Percentiles rank a stretch among this genome's conserved stretches.
These are phyloP conservation scores for Penicillium salamii DNA, from an alignment of 495 filamentous ascomycete genomes.

Conservation along the genomic window DNA sequence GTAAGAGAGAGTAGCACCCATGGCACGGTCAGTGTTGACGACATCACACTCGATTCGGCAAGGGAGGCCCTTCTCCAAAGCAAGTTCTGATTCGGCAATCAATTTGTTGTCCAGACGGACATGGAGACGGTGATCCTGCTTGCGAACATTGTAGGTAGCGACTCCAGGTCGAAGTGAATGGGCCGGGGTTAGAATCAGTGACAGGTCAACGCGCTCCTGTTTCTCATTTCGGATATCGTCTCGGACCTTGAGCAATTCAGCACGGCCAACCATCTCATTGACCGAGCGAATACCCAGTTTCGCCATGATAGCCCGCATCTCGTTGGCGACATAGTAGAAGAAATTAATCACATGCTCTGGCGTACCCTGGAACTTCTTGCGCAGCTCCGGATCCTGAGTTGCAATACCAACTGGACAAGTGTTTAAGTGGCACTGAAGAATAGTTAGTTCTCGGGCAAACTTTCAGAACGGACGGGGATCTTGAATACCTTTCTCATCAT, in stretches of 20 bases:
- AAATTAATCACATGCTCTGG: conserved; percentile 99
- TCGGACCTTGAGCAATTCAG: conserved; percentile 80
- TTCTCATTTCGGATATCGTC: conserved; percentile 88
- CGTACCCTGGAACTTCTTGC: conserved; percentile 91
- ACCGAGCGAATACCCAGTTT: conserved; percentile 91
- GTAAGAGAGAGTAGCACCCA: conserved; percentile 95
- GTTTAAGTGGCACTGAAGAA: conserved; percentile 63
- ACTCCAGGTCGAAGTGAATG: conserved; percentile 96
- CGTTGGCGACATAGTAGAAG: conserved; percentile 98
- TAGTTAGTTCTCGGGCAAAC: too few relatives aligned
- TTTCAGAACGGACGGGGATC: too few relatives aligned
- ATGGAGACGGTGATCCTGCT: conserved; percentile 94
- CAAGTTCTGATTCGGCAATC: conserved; percentile 95
- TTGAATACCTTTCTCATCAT: conserved; percentile 92
- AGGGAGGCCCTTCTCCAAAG: conserved; percentile 92
- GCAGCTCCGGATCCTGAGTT: conserved; percentile 91
- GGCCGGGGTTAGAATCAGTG: conserved; percentile 92
- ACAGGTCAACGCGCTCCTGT: conserved; percentile 91
- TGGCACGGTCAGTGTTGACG: conserved; percentile 94
- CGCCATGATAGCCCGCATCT: conserved; percentile 98
- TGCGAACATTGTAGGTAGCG: conserved; percentile 97
- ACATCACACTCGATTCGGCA: conserved; percentile 96
- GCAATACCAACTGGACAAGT: conserved; percentile 97
- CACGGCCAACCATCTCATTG: conserved; percentile 98
- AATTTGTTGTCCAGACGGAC: conserved; percentile 97